Evolutionary conservation across 345 rosid genomes (phyloP), one percentile per base, ranked within the genome.

Genomic region (Eucalyptus shirleyi): DNA sequence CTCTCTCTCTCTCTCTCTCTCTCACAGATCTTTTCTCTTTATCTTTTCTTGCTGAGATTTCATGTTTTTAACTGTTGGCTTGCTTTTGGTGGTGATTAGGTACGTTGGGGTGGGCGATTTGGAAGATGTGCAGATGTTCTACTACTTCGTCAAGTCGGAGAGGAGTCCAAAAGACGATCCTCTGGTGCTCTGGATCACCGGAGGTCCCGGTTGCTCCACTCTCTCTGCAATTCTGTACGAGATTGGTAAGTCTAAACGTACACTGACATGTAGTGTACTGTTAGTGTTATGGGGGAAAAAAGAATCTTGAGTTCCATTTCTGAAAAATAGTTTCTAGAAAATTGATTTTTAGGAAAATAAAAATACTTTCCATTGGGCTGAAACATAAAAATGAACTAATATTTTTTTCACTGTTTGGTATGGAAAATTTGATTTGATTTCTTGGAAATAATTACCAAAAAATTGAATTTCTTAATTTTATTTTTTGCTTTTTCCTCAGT

Each of bases 151-250:
- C 5, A 90, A 91, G 87, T 91, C 92, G 34, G 91, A 89, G 88
- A 88, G 90, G 87, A 89, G 83, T 60, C 92, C 92, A 8, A 21
- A 59, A 81, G 86, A 87, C 51, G 92, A 91, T 30, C 92, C 92
- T 87, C 62, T 92, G 24, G 17, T 92, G 34, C 87, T 91, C 4
- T 92, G 93, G 93, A 59, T 91, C 62, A 60, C 89, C 5, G 93
- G 92, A 34, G 92, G 93, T 30, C 93, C 93, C 30, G 92, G 93
- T 5, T 92, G 93, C 55, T 92, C 92, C 59, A 87, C 13, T 3
- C 88, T 92, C 34, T 90, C 90, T 24, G 90, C 81, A 53, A 80
- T 92, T 17, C 42, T 90, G 11, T 91, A 69, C 67, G 89, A 92
- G 87, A 89, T 85, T 49, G 92, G 92, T 86, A 86, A 26, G n/a